Evolutionary conservation across 2,329 filamentous ascomycete genomes (phyloP).

Genomic region (Cladophialophora psammophila): DNA sequence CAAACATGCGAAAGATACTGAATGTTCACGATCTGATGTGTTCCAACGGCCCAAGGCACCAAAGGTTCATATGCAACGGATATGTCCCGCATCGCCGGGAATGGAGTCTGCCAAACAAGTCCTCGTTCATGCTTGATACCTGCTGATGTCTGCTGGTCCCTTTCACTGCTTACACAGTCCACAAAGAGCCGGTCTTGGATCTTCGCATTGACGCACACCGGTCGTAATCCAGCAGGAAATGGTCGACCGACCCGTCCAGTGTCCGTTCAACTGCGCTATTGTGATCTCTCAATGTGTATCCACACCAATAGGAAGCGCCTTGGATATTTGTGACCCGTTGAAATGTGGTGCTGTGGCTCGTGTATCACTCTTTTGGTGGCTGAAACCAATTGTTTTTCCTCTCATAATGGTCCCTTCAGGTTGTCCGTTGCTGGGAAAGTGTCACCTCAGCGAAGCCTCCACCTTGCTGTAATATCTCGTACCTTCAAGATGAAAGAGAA

Average conservation of each 20-base stretch:
- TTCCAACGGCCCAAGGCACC: no score
- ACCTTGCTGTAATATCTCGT: conserved; percentile 39
- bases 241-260: background rate
- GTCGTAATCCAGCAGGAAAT: background rate
- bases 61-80: background rate
- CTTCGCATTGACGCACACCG: background rate
- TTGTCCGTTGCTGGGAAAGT: conserved; percentile 74
- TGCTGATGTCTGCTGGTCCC: background rate
- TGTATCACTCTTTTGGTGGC: background rate
- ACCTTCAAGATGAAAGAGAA: conserved; percentile 97
- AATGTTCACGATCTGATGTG: background rate
- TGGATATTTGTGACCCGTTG: background rate
- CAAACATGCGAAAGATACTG: background rate
- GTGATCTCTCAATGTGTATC: background rate
- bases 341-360: background rate
- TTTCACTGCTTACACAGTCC: background rate
- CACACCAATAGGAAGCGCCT: background rate
- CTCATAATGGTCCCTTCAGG: conserved; percentile 75
- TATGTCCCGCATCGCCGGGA: background rate
- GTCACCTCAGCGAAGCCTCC: conserved; percentile 11
- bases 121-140: background rate
- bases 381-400: background rate
- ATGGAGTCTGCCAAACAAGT: background rate
- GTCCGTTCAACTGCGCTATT: background rate
- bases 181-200: background rate